These are phyloP conservation scores for Candida multigemmis DNA, from an alignment of 805 yeast genomes.

Conservation along the genomic window DNA sequence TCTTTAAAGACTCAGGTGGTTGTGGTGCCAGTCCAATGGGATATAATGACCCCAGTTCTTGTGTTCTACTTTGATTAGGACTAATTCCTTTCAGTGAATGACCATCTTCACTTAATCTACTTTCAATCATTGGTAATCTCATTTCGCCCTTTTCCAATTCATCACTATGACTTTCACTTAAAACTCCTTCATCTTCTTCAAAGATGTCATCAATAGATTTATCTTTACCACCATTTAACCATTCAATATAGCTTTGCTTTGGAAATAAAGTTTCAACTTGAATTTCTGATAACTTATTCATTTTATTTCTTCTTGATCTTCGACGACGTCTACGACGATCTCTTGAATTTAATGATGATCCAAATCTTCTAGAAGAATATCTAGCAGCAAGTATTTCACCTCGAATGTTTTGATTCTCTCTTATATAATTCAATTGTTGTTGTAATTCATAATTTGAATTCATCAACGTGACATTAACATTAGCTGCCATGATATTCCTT, in stretches of 20 bases:
- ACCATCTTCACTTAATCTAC: no score
- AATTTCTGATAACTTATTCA: conserved; percentile 42
- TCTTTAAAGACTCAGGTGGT: no score
- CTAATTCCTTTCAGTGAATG: no score
- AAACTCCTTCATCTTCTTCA: conserved; percentile 33
- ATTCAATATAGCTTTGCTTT: conserved; percentile 43
- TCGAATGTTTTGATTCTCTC: conserved; percentile 21
- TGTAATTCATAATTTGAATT: conserved; percentile 16
- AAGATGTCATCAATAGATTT: no score
- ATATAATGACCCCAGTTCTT: no score
- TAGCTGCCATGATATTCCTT: conserved; percentile 10
- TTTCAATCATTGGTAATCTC: no score
- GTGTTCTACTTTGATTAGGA: no score
- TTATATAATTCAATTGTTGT: conserved; percentile 25
- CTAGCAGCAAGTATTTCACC: conserved; percentile 21
- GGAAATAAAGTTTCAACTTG: conserved; percentile 61
- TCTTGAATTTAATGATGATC: conserved; percentile 3
- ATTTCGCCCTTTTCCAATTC: neutral
- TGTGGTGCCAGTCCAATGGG: no score
- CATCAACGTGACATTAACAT: conserved; percentile 1
- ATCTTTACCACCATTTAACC: conserved; percentile 56
- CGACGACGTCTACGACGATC: conserved; percentile 32
- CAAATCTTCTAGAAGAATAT: conserved; percentile 13
- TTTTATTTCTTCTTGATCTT: conserved; percentile 31
- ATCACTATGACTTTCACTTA: conserved; percentile 21